Conservation (phyloP, 768 basidiomycete species). For the Melanogaster broomeanus region DNA sequence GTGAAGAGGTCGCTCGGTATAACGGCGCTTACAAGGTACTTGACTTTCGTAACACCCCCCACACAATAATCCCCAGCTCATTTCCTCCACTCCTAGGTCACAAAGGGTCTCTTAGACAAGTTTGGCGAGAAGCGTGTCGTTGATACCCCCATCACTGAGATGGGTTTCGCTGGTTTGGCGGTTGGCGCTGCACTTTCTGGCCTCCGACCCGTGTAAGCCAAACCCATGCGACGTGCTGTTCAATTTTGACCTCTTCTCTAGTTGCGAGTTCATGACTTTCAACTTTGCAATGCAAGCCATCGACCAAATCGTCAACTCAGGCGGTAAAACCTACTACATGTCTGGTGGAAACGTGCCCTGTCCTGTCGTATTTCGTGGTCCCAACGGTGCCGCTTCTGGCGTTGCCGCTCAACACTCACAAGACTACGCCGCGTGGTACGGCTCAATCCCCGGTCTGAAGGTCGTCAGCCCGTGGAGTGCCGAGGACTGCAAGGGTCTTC, state of each 20-base stretch:
- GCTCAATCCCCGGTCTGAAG: conserved; percentile 91
- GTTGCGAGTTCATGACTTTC: conserved; percentile 99
- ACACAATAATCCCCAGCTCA: conserved; percentile 13
- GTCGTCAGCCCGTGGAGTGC: conserved; percentile 97
- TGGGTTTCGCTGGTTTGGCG: conserved; percentile 97
- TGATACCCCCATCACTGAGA: conserved; percentile 96
- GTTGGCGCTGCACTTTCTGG: conserved; percentile 94
- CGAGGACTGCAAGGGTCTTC: conserved; percentile 98
- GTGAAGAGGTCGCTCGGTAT: conserved; percentile 98
- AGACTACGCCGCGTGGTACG: conserved; percentile 96
- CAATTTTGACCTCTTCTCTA: conserved; percentile 31
- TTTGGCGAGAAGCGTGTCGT: conserved; percentile 98
- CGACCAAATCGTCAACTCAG: conserved; percentile 99
- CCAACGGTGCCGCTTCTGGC: conserved; percentile 97
- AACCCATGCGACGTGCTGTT: background rate
- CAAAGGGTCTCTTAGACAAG: conserved; percentile 98
- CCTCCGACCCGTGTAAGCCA: conserved; percentile 82
- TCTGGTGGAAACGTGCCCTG: conserved; percentile 98
- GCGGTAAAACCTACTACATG: conserved; percentile 99
- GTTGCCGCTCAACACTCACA: conserved; percentile 98
- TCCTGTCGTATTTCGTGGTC: conserved; percentile 99
- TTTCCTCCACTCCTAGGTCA: conserved; percentile 60
- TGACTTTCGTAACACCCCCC: background rate
- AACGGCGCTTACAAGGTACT: conserved; percentile 94
- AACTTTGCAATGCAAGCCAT: conserved; percentile 99